Conservation (phyloP, 2,329 filamentous ascomycete species). For the Thyridium curvatum region DNA sequence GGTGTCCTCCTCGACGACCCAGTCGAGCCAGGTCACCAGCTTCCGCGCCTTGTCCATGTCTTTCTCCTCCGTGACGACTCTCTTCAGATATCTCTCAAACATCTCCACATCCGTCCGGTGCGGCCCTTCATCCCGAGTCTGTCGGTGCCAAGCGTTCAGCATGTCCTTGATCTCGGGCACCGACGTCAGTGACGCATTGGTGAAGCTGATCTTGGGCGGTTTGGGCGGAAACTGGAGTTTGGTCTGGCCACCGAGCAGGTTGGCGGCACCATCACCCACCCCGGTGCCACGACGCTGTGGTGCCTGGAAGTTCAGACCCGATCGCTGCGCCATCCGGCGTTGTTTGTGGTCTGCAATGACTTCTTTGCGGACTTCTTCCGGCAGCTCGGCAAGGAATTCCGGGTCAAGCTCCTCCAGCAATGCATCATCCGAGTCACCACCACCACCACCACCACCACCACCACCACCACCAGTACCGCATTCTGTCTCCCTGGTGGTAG, state of each 20-base stretch:
- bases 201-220: conserved; percentile 34
- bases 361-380: conserved; percentile 72
- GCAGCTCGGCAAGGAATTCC: conserved; percentile 75
- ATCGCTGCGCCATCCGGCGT: conserved; percentile 51
- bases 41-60: conserved; percentile 87
- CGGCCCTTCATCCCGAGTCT: conserved; percentile 68
- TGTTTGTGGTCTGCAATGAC: conserved; percentile 68
- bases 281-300: conserved; percentile 15
- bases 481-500: no score
- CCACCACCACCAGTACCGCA: no score
- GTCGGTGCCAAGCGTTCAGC: conserved; percentile 67
- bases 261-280: conserved; percentile 22
- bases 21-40: conserved; percentile 67
- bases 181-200: conserved; percentile 32
- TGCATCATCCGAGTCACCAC: no score
- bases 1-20: conserved; percentile 47
- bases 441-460: no score
- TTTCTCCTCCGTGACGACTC: conserved; percentile 68
- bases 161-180: conserved; percentile 63
- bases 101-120: conserved; percentile 72
- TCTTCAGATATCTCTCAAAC: conserved; percentile 63
- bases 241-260: conserved; percentile 26
- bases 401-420: conserved; percentile 49
- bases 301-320: conserved; percentile 39
- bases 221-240: conserved; percentile 38